These are phyloP conservation scores for Thielaviopsis populi DNA, from an alignment of 2,329 filamentous ascomycete genomes.

Conservation along the genomic window DNA sequence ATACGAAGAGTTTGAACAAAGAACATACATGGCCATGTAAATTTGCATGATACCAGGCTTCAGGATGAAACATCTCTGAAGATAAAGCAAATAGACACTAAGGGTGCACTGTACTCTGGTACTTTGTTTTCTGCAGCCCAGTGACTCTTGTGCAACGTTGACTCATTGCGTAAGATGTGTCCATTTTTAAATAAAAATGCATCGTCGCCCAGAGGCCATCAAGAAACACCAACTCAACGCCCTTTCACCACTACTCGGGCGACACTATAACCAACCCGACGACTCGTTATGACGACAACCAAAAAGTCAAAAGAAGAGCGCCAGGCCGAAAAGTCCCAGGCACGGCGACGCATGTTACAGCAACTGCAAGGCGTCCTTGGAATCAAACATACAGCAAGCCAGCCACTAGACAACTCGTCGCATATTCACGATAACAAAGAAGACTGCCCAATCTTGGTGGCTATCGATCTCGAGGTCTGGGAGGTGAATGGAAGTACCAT, in stretches of 20 bases:
- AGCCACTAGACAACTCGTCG: not conserved
- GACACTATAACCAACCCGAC: too few relatives aligned
- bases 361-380: constrained; percentile 4
- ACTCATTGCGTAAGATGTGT: not conserved
- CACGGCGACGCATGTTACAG: constrained; percentile 33
- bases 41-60: too few relatives aligned
- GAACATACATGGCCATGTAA: too few relatives aligned
- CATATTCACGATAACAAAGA: not conserved
- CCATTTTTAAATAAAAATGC: too few relatives aligned
- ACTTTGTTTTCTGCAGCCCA: not conserved
- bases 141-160: not conserved
- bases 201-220: not conserved
- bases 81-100: not conserved
- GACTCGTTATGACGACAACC: not conserved
- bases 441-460: constrained; percentile 46
- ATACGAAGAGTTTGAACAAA: too few relatives aligned
- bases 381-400: not conserved
- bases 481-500: constrained; percentile 52
- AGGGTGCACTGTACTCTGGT: too few relatives aligned
- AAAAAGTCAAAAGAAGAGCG: not conserved
- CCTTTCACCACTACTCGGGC: too few relatives aligned
- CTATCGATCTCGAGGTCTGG: constrained; percentile 69
- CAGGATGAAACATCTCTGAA: not conserved
- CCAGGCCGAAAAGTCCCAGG: not conserved
- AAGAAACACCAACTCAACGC: not conserved